Base-by-base conservation (phyloP, 2,329 filamentous ascomycete species). In the Stenocarpella maydis region DNA sequence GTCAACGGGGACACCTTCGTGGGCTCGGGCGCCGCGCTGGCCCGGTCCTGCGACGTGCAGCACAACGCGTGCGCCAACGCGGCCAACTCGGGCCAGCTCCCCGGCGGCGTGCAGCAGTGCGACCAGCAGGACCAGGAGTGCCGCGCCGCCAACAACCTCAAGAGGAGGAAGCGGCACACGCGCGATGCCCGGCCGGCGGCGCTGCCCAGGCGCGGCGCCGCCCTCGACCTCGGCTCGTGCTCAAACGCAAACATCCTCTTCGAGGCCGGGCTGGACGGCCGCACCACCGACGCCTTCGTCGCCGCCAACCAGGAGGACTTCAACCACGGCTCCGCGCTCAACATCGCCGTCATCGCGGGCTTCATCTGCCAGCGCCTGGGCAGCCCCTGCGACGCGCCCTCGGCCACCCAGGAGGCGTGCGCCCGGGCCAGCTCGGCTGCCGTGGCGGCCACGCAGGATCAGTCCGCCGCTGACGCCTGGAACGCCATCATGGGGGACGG, bases 351-450 rank as follows among this genome's bases (percentile, higher is more conserved):
- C 74, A 83, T 86, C 71, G 79, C 83, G 15, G 75, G 77, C 53
- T 86, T 86, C 76, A 84, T 86, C 76, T 85, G 83, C 77, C 75
- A 78, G 66, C 81, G 82, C 69, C 75, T 84, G 17, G 71, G 73
- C 31, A 78, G 71, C 54, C 70, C 75, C 15, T 81, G 80, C 71
- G 76, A 78, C 28, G 80, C 79, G 1, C 65, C 74, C 5, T 74
- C 74, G n/a, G 75, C 72, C 37, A 74, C 71, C n/a, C 70, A 74
- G 69, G 71, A 73, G 6, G 73, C 71, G 15, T 78, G 75, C 68
- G 74, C 75, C 8, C 74, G 72, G 65, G 75, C 74, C 15, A 74
- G 73, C 17, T 69, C 74, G 2, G 75, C 77, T 6, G 76, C 77
- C 9, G 73, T 75, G 1, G 74, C 74, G 31, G 73, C 75, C 0